Evolutionary conservation across 371 early-diverging fungal species (phyloP).

Genomic region (Mortierella sp.): DNA sequence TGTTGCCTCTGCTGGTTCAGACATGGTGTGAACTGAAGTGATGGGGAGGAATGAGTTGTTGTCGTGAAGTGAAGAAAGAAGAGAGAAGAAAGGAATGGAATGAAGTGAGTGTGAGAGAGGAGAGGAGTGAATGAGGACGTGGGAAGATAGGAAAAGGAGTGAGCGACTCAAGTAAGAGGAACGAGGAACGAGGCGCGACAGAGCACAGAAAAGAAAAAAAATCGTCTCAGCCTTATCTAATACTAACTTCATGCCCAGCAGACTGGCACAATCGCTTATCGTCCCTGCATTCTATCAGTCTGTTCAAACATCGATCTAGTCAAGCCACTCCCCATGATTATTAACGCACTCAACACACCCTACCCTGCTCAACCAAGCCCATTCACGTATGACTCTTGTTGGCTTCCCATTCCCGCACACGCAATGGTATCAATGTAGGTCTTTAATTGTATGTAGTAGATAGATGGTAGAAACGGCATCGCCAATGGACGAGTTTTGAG

Average conservation of each 20-base stretch:
- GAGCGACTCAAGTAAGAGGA: background rate
- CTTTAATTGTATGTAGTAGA: background rate
- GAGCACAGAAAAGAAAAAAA: background rate
- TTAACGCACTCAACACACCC: background rate
- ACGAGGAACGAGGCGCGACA: slow-evolving; percentile 14
- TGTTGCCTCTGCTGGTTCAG: slow-evolving; percentile 8
- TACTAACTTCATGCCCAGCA: background rate
- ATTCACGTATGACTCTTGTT: background rate
- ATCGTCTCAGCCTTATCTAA: slow-evolving; percentile 7
- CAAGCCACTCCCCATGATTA: background rate
- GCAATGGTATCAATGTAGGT: background rate
- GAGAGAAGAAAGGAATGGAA: slow-evolving; percentile 11
- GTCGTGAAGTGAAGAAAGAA: background rate
- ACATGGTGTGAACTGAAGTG: background rate
- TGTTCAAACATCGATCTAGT: background rate
- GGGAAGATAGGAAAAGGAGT: background rate
- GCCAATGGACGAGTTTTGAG: background rate
- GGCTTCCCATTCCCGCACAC: background rate
- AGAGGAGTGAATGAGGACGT: slow-evolving; percentile 4
- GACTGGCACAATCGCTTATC: background rate
- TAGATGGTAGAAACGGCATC: background rate
- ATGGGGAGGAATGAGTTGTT: background rate
- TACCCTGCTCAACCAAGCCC: background rate
- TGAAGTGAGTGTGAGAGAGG: background rate
- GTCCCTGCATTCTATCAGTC: background rate